Conservation (phyloP, 495 filamentous ascomycete genomes). For the Penicillium paradoxum region DNA sequence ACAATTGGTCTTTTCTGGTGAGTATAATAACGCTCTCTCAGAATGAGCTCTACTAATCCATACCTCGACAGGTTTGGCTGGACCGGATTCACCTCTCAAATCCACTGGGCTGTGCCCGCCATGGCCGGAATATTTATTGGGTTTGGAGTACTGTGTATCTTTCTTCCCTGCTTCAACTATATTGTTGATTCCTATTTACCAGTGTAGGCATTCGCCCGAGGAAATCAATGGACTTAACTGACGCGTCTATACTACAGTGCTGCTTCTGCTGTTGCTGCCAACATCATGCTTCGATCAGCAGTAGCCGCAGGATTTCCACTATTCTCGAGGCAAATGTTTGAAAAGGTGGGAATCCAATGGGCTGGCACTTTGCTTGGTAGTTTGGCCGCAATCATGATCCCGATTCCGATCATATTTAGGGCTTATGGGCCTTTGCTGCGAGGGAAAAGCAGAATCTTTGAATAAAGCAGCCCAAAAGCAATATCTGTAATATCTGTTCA, state of each 20-base stretch:
- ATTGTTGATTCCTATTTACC: constrained; percentile 50
- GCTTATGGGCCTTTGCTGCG: constrained; percentile 33
- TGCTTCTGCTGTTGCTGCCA: constrained; percentile 82
- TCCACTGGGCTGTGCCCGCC: constrained; percentile 34
- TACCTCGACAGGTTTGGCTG: constrained; percentile 35
- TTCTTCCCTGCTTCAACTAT: constrained; percentile 40
- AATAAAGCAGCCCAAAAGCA: background rate
- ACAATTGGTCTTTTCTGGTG: constrained; percentile 54
- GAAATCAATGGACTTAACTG: background rate
- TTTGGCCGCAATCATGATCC: constrained; percentile 63
- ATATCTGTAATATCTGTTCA: too few species aligned
- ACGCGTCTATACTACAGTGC: constrained; percentile 40
- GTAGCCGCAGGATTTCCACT: constrained; percentile 77
- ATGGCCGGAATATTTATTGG: constrained; percentile 31
- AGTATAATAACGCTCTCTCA: background rate
- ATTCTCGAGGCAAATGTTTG: constrained; percentile 78
- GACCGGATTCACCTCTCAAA: constrained; percentile 30
- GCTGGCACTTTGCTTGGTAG: constrained; percentile 73
- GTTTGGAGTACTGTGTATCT: constrained; percentile 35
- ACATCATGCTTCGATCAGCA: constrained; percentile 79
- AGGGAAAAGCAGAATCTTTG: constrained; percentile 27
- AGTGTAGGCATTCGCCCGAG: constrained; percentile 43
- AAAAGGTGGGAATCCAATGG: constrained; percentile 73
- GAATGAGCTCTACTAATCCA: background rate
- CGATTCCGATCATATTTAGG: constrained; percentile 55